Percentiles rank a stretch among this genome's conserved stretches.
These are phyloP conservation scores for Guadua angustifolia DNA, from an alignment of 176 grass and related monocot genomes.

Conservation along the genomic window DNA sequence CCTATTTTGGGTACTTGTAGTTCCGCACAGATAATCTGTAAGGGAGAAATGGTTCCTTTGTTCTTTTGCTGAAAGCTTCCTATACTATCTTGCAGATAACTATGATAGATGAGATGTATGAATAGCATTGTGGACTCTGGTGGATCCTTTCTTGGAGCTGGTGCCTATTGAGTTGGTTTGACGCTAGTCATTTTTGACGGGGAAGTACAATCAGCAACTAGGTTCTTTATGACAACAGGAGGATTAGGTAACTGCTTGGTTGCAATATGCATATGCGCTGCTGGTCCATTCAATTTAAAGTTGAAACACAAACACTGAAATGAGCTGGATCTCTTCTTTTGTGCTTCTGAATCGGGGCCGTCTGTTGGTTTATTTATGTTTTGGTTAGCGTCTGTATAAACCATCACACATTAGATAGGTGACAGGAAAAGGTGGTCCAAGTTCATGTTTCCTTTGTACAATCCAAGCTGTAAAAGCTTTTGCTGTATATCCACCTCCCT, in stretches of 20 bases:
- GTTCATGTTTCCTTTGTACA: constrained; percentile 9
- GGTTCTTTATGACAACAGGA: neutral
- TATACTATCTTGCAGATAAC: constrained; percentile 55
- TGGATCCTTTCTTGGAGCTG: neutral
- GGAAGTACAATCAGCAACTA: constrained; percentile 25
- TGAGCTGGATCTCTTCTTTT: neutral
- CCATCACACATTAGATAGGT: constrained; percentile 24
- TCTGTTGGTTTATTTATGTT: neutral
- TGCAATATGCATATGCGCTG: neutral
- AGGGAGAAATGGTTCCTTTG: neutral
- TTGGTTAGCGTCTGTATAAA: constrained; percentile 21
- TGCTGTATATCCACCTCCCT: constrained; percentile 3
- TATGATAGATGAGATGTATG: constrained; percentile 40
- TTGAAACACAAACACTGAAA: constrained; percentile 8
- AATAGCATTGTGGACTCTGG: constrained; percentile 1
- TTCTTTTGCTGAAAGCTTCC: neutral
- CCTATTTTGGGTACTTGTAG: neutral
- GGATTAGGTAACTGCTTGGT: neutral
- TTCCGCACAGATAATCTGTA: neutral
- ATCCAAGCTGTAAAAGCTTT: neutral
- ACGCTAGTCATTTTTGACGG: constrained; percentile 12
- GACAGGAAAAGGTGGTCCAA: neutral
- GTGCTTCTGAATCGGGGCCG: neutral
- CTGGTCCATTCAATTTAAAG: neutral
- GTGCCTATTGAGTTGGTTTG: constrained; percentile 1